phyloP scores from a whole-genome alignment of 2,329 filamentous ascomycete genomes.

The Ophidiomyces ophidiicola region DNA sequence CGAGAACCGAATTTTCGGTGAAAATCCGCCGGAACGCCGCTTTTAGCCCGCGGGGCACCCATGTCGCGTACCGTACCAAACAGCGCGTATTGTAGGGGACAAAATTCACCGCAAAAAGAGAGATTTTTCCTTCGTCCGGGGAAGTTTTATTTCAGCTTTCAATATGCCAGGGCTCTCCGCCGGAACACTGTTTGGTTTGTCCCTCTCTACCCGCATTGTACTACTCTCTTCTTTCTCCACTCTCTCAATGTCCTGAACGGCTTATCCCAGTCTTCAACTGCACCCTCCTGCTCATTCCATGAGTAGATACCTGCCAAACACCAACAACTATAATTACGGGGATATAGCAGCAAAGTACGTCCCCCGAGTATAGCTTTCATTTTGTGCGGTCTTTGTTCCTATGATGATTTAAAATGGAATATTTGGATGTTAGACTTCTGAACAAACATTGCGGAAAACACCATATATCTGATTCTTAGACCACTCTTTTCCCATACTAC shows the following conservation, averaged over 20 bases:
- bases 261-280: too few species aligned
- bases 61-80: not conserved
- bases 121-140: not conserved
- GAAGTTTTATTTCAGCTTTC: not conserved
- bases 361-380: not conserved
- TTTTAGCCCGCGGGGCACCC: too few species aligned
- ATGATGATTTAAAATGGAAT: conserved; percentile 24
- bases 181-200: not conserved
- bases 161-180: not conserved
- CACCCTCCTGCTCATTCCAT: too few species aligned
- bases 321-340: too few species aligned
- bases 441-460: conserved; percentile 33
- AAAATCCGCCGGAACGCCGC: not conserved
- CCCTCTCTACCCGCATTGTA: not conserved
- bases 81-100: not conserved
- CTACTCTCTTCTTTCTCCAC: not conserved
- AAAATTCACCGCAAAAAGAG: not conserved
- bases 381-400: conserved; percentile 13
- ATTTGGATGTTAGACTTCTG: conserved; percentile 41
- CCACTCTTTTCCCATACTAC: not conserved
- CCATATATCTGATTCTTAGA: conserved; percentile 15
- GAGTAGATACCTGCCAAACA: too few species aligned
- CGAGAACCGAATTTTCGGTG: conserved; percentile 5
- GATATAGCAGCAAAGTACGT: conserved; percentile 5
- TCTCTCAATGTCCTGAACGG: conserved; percentile 9